Base-by-base conservation (phyloP, 129 eudicot genomes). In the Flaveria robusta region DNA sequence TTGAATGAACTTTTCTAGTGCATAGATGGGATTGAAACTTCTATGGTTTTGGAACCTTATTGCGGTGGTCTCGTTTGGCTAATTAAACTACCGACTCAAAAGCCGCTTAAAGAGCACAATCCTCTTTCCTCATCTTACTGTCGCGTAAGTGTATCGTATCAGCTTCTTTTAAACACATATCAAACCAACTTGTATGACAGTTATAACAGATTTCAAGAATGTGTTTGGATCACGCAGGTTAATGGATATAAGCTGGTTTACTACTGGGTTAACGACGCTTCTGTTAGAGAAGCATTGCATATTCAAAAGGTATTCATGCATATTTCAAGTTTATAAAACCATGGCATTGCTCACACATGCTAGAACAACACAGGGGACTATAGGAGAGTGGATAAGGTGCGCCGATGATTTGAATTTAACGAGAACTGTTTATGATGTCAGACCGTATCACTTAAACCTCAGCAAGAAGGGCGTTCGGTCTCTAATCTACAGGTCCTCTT, bases 201-300 rank as follows among this genome's bases (percentile, higher is more conserved):
- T 15, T 34, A 59, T 51, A 51, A 23, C 1, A 19, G 9, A 42
- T 23, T 50, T 46, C 37, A 55, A 50, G 34, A 41, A 58, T 29
- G 71, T 4, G 45, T 75, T 37, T 24, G 27, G 54, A 22, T 37
- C 14, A 2, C 66, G 20, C 76, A 87, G 92, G 14, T 9, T 39
- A 73, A 83, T 0, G 78, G 74, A 66, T 70, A 80, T 45, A 0
- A 5, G 9, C 68, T 83, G 50, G 51, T 82, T 9, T 15, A 37
- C 41, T 23, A 71, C 19, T 88, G 90, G 93, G 34, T 49, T 2
- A 62, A 82, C 71, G 77, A 86, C 37, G 58, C 34, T 11, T 69
- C 20, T 23, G 91, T 90, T 22, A 83, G 67, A 62, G 82, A 82
- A 72, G 91, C 88, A 3, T 83, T 90, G 59, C 83, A 86, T 72